A percentile compares a stretch with the other conserved stretches of the same genome.
Evolutionary conservation across 768 basidiomycete species (phyloP).

Genomic region (Agaricus sinodeliciosus): DNA sequence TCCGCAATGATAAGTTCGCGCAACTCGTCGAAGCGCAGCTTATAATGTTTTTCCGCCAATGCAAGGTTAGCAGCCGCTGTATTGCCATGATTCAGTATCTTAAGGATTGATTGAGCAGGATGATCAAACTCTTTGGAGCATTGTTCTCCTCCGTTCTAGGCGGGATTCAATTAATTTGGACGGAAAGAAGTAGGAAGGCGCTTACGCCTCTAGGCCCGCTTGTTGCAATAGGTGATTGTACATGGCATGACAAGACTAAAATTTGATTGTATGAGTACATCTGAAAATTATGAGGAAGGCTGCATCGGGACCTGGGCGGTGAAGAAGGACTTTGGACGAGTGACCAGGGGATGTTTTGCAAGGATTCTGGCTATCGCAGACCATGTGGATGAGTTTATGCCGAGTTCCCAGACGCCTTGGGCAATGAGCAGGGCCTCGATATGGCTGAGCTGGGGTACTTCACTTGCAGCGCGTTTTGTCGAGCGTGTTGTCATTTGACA

Average conservation of each 20-base stretch:
- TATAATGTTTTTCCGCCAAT: slow-evolving; percentile 73
- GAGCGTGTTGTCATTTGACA: slow-evolving; percentile 25
- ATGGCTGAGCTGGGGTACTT: slow-evolving; percentile 18
- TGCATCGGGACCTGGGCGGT: slow-evolving; percentile 47
- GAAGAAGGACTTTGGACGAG: slow-evolving; percentile 59
- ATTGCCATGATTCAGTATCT: slow-evolving; percentile 8
- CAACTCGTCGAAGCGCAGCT: slow-evolving; percentile 63
- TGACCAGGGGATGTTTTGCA: slow-evolving; percentile 62
- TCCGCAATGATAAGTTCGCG: slow-evolving; percentile 63
- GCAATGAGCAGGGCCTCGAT: slow-evolving; percentile 77
- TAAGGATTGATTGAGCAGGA: neutral
- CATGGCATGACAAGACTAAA: slow-evolving; percentile 60
- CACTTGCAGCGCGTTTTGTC: slow-evolving; percentile 18
- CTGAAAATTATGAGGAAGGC: slow-evolving; percentile 15
- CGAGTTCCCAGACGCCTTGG: slow-evolving; percentile 82
- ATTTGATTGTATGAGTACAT: slow-evolving; percentile 7
- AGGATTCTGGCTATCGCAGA: slow-evolving; percentile 57
- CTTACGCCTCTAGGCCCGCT: slow-evolving; percentile 59
- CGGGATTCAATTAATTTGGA: neutral
- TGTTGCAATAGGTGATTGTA: slow-evolving; percentile 67
- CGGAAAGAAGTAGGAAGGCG: slow-evolving; percentile 3
- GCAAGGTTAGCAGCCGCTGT: slow-evolving; percentile 58
- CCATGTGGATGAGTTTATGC: slow-evolving; percentile 54
- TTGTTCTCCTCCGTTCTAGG: slow-evolving; percentile 45
- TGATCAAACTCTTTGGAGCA: slow-evolving; percentile 42